Conservation (phyloP, 1,284 basidiomycete species). For the Phlebopus sp. region DNA sequence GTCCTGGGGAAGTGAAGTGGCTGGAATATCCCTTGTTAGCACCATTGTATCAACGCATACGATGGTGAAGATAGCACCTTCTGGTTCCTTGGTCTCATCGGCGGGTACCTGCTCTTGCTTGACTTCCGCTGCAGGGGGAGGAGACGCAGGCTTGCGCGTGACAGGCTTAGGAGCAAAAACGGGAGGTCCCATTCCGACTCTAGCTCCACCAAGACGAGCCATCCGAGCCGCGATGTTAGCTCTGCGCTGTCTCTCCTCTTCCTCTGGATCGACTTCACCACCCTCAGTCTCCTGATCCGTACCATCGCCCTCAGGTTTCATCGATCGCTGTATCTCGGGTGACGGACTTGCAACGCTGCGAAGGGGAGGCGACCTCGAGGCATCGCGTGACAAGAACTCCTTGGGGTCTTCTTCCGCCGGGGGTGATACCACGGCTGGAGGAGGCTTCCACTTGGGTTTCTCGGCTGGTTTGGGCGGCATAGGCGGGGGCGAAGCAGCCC, state of each 20-base stretch:
- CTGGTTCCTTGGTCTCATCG: conserved; percentile 9
- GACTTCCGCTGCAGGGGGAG: conserved; percentile 8
- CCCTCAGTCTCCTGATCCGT: conserved; percentile 31
- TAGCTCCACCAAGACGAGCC: conserved; percentile 84
- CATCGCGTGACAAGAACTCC: conserved; percentile 27
- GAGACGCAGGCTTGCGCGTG: conserved; percentile 16
- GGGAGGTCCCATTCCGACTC: conserved; percentile 77
- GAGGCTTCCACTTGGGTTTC: conserved; percentile 82
- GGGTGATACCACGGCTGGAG: conserved; percentile 42
- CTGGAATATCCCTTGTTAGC: conserved; percentile 7
- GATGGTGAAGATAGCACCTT: conserved; percentile 16
- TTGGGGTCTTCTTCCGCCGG: conserved; percentile 44
- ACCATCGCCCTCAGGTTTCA: conserved; percentile 21
- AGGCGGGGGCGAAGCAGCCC: conserved; percentile 43
- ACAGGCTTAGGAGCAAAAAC: conserved; percentile 57
- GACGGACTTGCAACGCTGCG: conserved; percentile 17
- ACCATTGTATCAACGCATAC: not conserved
- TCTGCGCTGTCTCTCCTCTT: conserved; percentile 76
- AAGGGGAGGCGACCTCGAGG: conserved; percentile 28
- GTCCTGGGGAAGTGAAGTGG: conserved; percentile 13
- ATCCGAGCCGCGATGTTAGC: conserved; percentile 85
- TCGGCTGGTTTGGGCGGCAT: conserved; percentile 64
- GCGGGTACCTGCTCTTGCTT: conserved; percentile 11
- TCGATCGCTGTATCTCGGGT: conserved; percentile 8
- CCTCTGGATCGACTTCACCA: conserved; percentile 59